Evolutionary conservation across 106 monocot genomes (phyloP), one percentile per base, ranked within the genome.

Genomic region (Acanthochlamys bracteata): DNA sequence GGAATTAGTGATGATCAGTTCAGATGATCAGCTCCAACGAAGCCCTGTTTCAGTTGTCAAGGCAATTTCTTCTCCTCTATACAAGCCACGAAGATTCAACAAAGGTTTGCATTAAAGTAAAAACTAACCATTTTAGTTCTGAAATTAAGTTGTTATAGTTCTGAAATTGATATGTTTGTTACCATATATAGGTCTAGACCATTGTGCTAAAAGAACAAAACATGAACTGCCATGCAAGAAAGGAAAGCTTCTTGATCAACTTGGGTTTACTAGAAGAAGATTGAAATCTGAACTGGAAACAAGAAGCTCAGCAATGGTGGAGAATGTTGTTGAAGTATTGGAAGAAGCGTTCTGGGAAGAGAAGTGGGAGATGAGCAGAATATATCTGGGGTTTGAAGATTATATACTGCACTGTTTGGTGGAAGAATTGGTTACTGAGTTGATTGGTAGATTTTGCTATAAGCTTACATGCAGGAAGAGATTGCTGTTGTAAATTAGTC

Each of bases 1-100:
- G 22, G 70, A 59, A 53, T 6, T 33, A 33, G 33, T 33, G 6
- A 33, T 6, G 33, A 3, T 17, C 17, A 69, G 56, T 33, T 49
- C 42, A 17, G 78, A 33, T 33, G 4, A 33, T 33, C 33, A 79
- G 58, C 76, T 77, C 42, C 76, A 82, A 55, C 82, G 64, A 15
- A 86, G 83, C 45, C 90, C 90, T 8, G 80, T 83, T 42, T 90
- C 90, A 21, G 82, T 83, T 15, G 72, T 90, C 46, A 77, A 90
- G 62, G 64, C 66, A 10, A 55, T 80, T n/a, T 74, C 68, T 10
- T 77, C 82, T 4, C 77, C 84, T 55, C 66, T 67, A 25, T 61
- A 39, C 63, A 73, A 60, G n/a, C 63, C 66, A 7, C 70, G 68
- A 52, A 63, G 54, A 42, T 49, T 45, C 39, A 25, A 65, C 0